Evolutionary conservation across 176 grass and related monocot species (phyloP).

Genomic region (Secale cereale): DNA sequence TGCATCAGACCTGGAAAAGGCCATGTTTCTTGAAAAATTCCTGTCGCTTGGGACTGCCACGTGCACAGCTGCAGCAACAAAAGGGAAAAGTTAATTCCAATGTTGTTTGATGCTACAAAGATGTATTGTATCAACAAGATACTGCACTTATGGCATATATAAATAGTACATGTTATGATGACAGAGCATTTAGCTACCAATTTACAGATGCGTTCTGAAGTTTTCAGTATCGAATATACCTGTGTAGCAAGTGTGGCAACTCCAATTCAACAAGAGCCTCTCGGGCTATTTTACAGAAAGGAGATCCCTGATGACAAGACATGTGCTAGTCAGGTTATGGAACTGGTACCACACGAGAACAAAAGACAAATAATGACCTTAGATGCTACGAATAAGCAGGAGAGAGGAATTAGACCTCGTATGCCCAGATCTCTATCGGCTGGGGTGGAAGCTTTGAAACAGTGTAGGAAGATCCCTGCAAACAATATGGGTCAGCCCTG

Average conservation of each 20-base stretch:
- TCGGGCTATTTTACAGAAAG: slow-evolving; percentile 85
- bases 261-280: slow-evolving; percentile 87
- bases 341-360: background rate
- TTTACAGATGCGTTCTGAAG: background rate
- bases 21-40: slow-evolving; percentile 66
- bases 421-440: slow-evolving; percentile 89
- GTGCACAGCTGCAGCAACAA: slow-evolving; percentile 49
- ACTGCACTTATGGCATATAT: background rate
- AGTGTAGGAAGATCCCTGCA: slow-evolving; percentile 66
- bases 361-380: background rate
- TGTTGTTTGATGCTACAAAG: background rate
- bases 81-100: background rate
- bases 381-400: background rate
- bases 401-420: slow-evolving; percentile 56
- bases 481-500: background rate
- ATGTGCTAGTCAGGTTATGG: background rate
- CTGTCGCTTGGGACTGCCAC: slow-evolving; percentile 72
- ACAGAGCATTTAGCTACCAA: background rate
- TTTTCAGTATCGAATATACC: slow-evolving; percentile 35
- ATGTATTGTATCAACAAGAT: background rate
- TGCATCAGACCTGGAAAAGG: slow-evolving; percentile 57
- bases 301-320: slow-evolving; percentile 54
- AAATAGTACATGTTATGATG: background rate
- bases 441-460: slow-evolving; percentile 64
- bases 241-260: slow-evolving; percentile 81